Evolutionary conservation across 768 basidiomycete species (phyloP).

Genomic region (Terana coerulea): DNA sequence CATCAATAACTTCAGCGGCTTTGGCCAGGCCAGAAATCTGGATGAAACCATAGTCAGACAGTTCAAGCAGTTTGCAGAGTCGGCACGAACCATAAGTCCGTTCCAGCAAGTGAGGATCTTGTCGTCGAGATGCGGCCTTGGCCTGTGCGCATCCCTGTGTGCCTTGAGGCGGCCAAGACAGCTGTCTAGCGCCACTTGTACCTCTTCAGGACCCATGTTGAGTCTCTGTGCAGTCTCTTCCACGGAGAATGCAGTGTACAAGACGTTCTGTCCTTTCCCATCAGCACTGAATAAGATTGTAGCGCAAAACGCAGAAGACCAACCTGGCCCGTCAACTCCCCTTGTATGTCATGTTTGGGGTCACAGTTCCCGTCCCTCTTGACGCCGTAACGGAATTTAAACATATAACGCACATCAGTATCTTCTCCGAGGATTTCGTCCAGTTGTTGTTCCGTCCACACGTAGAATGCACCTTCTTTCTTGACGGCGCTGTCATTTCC

Average conservation of each 20-base stretch:
- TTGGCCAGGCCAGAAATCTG: conserved; percentile 23
- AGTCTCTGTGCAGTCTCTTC: conserved; percentile 20
- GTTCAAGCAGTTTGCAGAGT: conserved; percentile 13
- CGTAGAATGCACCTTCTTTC: conserved; percentile 37
- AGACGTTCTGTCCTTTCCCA: conserved; percentile 16
- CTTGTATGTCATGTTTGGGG: conserved; percentile 32
- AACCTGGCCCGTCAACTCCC: conserved; percentile 30
- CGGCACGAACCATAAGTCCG: conserved; percentile 33
- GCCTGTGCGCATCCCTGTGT: conserved; percentile 30
- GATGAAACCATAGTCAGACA: background rate
- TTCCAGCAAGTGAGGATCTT: conserved; percentile 41
- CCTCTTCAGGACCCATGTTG: conserved; percentile 19
- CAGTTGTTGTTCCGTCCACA: conserved; percentile 32
- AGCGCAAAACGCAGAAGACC: background rate
- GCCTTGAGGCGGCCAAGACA: conserved; percentile 23
- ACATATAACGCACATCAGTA: conserved; percentile 21
- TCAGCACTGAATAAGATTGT: background rate
- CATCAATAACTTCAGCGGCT: conserved; percentile 14
- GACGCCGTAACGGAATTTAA: conserved; percentile 32
- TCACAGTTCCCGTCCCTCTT: conserved; percentile 34
- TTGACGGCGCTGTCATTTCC: conserved; percentile 21
- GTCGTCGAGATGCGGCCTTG: conserved; percentile 38
- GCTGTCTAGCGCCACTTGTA: conserved; percentile 17
- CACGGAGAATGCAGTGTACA: conserved; percentile 17
- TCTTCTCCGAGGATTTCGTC: conserved; percentile 28